These are phyloP conservation scores for Stachybotrys elegans DNA, from an alignment of 2,329 filamentous ascomycete genomes.

Conservation along the genomic window DNA sequence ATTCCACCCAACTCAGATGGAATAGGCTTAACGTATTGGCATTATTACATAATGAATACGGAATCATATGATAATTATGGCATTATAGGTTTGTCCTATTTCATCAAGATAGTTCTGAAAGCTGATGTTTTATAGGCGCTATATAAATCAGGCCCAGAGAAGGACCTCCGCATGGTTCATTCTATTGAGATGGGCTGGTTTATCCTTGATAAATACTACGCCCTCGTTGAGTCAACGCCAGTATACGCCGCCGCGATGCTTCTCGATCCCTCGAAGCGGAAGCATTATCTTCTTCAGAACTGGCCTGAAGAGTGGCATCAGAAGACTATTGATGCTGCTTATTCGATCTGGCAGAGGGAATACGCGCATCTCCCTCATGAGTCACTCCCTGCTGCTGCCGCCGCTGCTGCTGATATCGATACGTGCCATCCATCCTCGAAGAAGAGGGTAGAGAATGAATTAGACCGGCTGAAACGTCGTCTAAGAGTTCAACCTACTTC, in stretches of 20 bases:
- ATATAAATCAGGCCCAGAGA: slow-evolving; percentile 1
- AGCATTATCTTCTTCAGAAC: not conserved
- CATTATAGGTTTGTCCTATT: slow-evolving; percentile 1
- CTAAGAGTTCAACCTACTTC: not conserved
- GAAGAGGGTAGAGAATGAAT: not conserved
- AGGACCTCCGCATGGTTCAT: not conserved
- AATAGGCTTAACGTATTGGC: no score
- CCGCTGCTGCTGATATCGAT: not conserved
- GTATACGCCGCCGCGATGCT: slow-evolving; percentile 9
- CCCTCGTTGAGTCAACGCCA: slow-evolving; percentile 6
- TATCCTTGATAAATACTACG: slow-evolving; percentile 9
- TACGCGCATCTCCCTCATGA: slow-evolving; percentile 2
- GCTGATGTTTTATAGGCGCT: slow-evolving; percentile 1
- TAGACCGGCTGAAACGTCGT: not conserved
- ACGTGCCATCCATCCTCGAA: not conserved
- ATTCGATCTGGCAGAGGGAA: not conserved
- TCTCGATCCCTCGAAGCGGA: slow-evolving; percentile 2
- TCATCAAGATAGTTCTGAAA: not conserved
- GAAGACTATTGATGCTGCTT: not conserved
- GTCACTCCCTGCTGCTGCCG: slow-evolving; percentile 2
- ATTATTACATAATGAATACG: no score
- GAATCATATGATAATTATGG: no score
- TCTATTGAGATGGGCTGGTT: slow-evolving; percentile 11
- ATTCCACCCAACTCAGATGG: no score
- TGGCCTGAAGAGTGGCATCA: slow-evolving; percentile 2